Evolutionary conservation across 2,329 filamentous ascomycete species (phyloP).

Genomic region (Trichoderma sp.): DNA sequence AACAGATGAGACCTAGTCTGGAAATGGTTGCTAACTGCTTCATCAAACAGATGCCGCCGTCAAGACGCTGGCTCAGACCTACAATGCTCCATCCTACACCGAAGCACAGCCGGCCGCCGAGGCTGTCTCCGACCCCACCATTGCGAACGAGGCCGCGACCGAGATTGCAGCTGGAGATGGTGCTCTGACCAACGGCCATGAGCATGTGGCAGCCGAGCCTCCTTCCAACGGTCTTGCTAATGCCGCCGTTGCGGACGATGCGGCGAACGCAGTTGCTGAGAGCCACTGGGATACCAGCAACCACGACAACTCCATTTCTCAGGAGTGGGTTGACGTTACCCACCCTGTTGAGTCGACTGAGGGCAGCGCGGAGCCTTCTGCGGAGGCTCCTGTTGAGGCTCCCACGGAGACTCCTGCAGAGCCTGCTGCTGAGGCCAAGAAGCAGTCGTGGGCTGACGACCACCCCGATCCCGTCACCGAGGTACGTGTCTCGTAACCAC

Average conservation of each 20-base stretch:
- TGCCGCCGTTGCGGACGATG: constrained; percentile 53
- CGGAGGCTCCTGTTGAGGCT: background rate
- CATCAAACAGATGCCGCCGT: constrained; percentile 41
- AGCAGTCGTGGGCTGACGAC: constrained; percentile 82
- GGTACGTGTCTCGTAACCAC: constrained; percentile 40
- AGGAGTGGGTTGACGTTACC: constrained; percentile 73
- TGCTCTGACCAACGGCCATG: constrained; percentile 48
- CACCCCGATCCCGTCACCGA: constrained; percentile 58
- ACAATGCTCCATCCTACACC: constrained; percentile 49
- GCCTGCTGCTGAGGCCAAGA: constrained; percentile 48
- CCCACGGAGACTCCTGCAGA: background rate
- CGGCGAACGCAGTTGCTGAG: constrained; percentile 64
- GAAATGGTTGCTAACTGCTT: constrained; percentile 31
- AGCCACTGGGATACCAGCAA: constrained; percentile 64
- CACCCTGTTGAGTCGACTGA: constrained; percentile 72
- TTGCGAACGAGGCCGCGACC: constrained; percentile 66
- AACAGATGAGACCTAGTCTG: background rate
- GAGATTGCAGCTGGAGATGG: constrained; percentile 61
- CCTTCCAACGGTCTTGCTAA: constrained; percentile 50
- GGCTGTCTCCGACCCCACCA: constrained; percentile 62
- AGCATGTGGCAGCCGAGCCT: constrained; percentile 43
- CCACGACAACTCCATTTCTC: constrained; percentile 48
- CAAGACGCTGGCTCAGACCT: constrained; percentile 53
- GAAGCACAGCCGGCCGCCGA: constrained; percentile 42
- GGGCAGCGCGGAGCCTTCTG: constrained; percentile 45